These are phyloP conservation scores for Vigna trinervia DNA, from an alignment of 306 rosid species.

Conservation along the genomic window DNA sequence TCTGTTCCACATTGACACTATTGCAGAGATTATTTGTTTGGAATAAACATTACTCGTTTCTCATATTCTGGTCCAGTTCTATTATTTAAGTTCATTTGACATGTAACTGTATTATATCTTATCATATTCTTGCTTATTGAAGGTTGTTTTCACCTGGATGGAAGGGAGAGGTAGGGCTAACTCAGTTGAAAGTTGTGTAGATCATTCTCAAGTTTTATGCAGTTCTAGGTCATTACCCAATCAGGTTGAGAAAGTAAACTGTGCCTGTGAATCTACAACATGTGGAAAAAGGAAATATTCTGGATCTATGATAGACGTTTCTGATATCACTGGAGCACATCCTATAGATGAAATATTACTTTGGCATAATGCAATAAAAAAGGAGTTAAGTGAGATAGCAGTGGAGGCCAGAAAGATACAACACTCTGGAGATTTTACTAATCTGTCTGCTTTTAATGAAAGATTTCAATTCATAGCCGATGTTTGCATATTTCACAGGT, in stretches of 20 bases:
- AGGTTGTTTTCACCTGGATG: constrained; percentile 98
- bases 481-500: constrained; percentile 98
- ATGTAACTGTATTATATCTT: constrained; percentile 26
- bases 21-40: constrained; percentile 8
- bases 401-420: constrained; percentile 64
- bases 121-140: constrained; percentile 48
- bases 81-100: constrained; percentile 39
- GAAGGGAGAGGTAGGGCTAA: constrained; percentile 60
- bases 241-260: constrained; percentile 53
- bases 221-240: constrained; percentile 56
- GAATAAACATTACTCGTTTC: neutral
- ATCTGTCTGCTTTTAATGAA: constrained; percentile 80
- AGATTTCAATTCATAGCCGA: constrained; percentile 94
- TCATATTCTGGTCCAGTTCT: constrained; percentile 21
- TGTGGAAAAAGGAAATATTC: constrained; percentile 84
- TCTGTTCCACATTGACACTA: neutral
- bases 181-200: constrained; percentile 46
- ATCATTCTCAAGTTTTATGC: constrained; percentile 58
- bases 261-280: constrained; percentile 65
- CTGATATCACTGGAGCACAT: constrained; percentile 62
- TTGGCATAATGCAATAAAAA: constrained; percentile 96
- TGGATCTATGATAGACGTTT: constrained; percentile 64
- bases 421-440: constrained; percentile 73
- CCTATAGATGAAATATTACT: constrained; percentile 94
- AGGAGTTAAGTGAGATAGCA: constrained; percentile 82